Evolutionary conservation across 345 rosid species (phyloP).

Genomic region (Lagerstroemia speciosa): DNA sequence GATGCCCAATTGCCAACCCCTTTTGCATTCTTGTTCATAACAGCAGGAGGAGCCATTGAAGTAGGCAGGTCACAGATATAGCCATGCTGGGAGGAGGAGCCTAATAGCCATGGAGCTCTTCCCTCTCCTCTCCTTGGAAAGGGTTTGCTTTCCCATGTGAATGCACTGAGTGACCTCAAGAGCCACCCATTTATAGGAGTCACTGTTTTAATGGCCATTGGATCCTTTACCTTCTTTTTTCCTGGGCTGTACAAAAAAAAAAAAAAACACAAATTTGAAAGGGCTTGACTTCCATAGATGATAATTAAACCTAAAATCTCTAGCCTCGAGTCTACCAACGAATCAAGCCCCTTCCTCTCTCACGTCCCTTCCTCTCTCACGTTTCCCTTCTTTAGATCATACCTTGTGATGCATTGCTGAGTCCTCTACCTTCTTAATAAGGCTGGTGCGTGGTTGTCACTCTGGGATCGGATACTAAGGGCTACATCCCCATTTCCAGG

Average conservation of each 20-base stretch:
- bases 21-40: neutral
- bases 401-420: neutral
- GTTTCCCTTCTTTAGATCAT: neutral
- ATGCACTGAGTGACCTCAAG: neutral
- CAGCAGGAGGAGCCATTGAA: neutral
- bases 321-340: neutral
- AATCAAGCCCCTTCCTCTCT: too few relatives aligned
- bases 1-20: neutral
- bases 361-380: too few relatives aligned
- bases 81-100: too few relatives aligned
- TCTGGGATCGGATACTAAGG: neutral
- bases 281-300: too few relatives aligned
- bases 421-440: neutral
- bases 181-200: neutral
- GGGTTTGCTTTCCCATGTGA: neutral
- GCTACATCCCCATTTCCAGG: neutral
- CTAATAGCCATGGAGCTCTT: neutral
- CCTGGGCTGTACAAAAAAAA: neutral
- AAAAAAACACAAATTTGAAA: too few relatives aligned
- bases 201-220: neutral
- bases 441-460: neutral
- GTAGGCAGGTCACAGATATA: neutral
- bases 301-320: too few relatives aligned
- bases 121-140: neutral
- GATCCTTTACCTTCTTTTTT: neutral